Conservation (phyloP, 768 basidiomycete genomes). For the Pisolithus sp. region DNA sequence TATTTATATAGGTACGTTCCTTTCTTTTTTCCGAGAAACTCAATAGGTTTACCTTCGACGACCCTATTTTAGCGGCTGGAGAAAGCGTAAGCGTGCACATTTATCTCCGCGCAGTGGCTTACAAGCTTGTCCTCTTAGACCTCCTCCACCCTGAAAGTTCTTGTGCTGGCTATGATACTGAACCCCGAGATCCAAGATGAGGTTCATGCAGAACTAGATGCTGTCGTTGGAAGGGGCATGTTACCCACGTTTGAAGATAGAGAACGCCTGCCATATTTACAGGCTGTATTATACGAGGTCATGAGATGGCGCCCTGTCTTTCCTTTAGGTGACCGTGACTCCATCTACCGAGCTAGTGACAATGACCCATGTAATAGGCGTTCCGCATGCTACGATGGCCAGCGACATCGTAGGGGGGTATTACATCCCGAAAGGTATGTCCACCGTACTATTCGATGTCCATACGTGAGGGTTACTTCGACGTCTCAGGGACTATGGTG, state of each 20-base stretch:
- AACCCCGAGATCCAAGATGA: constrained; percentile 17
- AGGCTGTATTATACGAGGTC: constrained; percentile 18
- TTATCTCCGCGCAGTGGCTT: too few relatives aligned
- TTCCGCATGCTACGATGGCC: constrained; percentile 16
- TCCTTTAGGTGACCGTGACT: constrained; percentile 13
- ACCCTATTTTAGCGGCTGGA: too few relatives aligned
- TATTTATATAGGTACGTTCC: too few relatives aligned
- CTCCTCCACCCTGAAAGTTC: too few relatives aligned
- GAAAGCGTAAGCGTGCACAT: too few relatives aligned
- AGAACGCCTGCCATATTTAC: constrained; percentile 22
- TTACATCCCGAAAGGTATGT: constrained; percentile 16
- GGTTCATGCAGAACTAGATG: constrained; percentile 22
- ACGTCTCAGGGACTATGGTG: neutral
- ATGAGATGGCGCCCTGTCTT: constrained; percentile 18
- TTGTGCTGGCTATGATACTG: too few relatives aligned
- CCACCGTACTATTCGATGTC: too few relatives aligned
- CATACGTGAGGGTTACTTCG: neutral
- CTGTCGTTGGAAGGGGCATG: too few relatives aligned
- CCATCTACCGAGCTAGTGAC: neutral
- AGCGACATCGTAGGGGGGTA: constrained; percentile 14
- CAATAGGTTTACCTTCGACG: too few relatives aligned
- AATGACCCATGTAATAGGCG: constrained; percentile 3
- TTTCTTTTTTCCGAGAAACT: too few relatives aligned
- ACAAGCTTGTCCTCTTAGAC: too few relatives aligned
- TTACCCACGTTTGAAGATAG: too few relatives aligned